phyloP scores from a whole-genome alignment of 1,284 basidiomycete genomes.

The Mycosarcoma maydis region DNA sequence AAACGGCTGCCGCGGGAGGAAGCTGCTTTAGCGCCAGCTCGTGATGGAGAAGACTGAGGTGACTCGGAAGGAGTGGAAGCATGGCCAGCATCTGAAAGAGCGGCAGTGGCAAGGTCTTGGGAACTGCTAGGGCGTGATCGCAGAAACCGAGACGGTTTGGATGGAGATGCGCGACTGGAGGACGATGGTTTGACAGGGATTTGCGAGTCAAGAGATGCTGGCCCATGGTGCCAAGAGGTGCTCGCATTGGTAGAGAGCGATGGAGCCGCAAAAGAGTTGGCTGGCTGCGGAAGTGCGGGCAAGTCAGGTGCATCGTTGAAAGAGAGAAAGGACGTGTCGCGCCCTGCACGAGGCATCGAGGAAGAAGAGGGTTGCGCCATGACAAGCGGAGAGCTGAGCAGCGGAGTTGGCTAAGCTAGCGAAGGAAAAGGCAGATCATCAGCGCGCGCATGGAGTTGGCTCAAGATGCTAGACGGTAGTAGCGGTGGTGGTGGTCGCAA shows the following conservation, averaged over 20 bases:
- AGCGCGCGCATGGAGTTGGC: too few relatives aligned
- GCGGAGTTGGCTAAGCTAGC: too few relatives aligned
- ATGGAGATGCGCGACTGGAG: slow-evolving; percentile 14
- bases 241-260: background rate
- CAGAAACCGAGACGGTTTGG: slow-evolving; percentile 5
- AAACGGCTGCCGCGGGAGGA: slow-evolving; percentile 30
- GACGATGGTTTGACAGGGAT: background rate
- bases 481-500: too few relatives aligned
- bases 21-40: slow-evolving; percentile 3
- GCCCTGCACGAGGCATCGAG: slow-evolving; percentile 3
- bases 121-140: slow-evolving; percentile 10
- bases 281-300: slow-evolving; percentile 1
- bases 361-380: slow-evolving; percentile 21
- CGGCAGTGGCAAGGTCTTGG: slow-evolving; percentile 9
- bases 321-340: slow-evolving; percentile 27
- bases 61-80: slow-evolving; percentile 9
- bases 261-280: slow-evolving; percentile 1
- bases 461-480: too few relatives aligned
- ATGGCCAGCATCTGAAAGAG: slow-evolving; percentile 5
- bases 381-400: too few relatives aligned
- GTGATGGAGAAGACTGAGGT: slow-evolving; percentile 12
- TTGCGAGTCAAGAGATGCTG: slow-evolving; percentile 4
- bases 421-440: too few relatives aligned
- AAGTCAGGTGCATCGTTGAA: slow-evolving; percentile 27
- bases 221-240: background rate